A percentile compares a stretch with the other conserved stretches of the same genome.
These are phyloP conservation scores for Leishmania braziliensis DNA, from an alignment of 208 protist species.

Conservation along the genomic window DNA sequence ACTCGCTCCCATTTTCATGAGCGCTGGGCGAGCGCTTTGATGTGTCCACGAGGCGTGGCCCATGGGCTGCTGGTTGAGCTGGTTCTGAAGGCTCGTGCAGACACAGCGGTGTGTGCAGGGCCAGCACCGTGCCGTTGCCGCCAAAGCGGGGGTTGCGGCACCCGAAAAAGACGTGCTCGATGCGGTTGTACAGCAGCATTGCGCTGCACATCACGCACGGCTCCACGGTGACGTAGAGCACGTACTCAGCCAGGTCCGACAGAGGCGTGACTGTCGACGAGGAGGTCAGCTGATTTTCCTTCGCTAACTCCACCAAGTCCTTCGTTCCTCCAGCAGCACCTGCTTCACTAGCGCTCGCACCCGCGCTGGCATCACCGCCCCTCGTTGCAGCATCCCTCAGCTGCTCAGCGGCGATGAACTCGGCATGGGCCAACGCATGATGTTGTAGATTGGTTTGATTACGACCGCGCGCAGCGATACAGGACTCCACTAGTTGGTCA, in stretches of 20 bases:
- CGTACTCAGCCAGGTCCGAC: conserved; percentile 51
- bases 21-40: background rate
- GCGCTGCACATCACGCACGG: conserved; percentile 96
- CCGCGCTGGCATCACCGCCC: background rate
- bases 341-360: background rate
- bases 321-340: background rate
- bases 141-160: conserved; percentile 95
- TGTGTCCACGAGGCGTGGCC: background rate
- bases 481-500: background rate
- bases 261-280: background rate
- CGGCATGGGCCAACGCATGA: conserved; percentile 92
- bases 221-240: conserved; percentile 95
- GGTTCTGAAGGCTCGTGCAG: background rate
- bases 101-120: conserved; percentile 45
- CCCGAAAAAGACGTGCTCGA: conserved; percentile 90
- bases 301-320: background rate
- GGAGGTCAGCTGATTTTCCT: background rate
- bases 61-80: background rate
- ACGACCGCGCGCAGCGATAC: conserved; percentile 42
- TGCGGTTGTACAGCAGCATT: conserved; percentile 76
- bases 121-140: conserved; percentile 91
- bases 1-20: background rate
- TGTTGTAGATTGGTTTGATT: conserved; percentile 91
- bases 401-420: conserved; percentile 79
- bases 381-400: conserved; percentile 24